phyloP scores from a whole-genome alignment of 106 monocot species.

The Dioscorea alata region DNA sequence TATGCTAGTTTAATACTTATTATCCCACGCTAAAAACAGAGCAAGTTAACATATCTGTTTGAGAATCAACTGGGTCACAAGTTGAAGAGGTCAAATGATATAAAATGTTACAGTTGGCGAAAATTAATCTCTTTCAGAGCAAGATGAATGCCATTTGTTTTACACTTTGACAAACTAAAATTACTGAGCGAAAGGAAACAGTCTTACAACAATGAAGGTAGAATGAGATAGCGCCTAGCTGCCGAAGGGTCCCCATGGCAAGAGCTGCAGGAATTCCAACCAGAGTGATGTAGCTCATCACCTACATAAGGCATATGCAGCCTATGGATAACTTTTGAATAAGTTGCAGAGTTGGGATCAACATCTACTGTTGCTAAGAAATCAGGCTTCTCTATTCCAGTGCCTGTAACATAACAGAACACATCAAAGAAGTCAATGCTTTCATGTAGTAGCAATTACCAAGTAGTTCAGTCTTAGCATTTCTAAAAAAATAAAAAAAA shows the following conservation, averaged over 20 bases:
- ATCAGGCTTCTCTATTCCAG: constrained; percentile 76
- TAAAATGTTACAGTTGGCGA: no score
- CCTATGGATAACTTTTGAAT: constrained; percentile 85
- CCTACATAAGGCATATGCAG: constrained; percentile 58
- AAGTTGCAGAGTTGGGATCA: constrained; percentile 82
- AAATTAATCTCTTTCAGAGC: no score
- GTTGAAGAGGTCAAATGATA: no score
- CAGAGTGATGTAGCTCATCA: constrained; percentile 93
- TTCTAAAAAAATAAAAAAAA: neutral
- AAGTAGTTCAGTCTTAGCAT: neutral
- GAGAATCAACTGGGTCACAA: no score
- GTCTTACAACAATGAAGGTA: constrained; percentile 86
- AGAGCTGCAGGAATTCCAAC: constrained; percentile 99
- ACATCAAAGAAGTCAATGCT: neutral
- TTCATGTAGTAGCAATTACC: neutral
- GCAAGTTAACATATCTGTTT: no score
- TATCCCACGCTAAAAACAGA: no score
- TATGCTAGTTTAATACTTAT: no score
- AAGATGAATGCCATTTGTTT: no score
- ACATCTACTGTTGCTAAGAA: constrained; percentile 87
- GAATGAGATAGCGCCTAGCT: constrained; percentile 57
- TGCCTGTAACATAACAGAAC: constrained; percentile 35
- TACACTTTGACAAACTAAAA: no score
- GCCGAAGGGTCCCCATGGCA: constrained; percentile 81
- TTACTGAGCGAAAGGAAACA: neutral